phyloP scores from a whole-genome alignment of 78 protist genomes.

The Dictyostelium capitatum region DNA sequence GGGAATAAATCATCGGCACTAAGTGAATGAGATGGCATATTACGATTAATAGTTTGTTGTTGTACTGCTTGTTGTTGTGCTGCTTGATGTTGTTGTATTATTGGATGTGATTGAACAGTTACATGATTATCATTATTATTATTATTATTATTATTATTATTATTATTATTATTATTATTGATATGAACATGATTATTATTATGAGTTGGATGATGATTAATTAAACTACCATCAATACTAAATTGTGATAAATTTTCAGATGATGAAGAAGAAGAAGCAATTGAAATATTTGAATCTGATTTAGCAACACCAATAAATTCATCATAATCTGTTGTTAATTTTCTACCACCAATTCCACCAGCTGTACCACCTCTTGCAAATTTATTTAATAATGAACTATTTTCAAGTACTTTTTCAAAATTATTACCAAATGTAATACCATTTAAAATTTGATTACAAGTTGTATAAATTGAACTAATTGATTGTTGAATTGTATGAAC shows the following conservation, averaged over 20 bases:
- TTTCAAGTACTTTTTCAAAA: slow-evolving; percentile 11
- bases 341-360: neutral
- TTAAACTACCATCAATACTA: neutral
- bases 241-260: neutral
- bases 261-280: neutral
- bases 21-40: slow-evolving; percentile 23
- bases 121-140: neutral
- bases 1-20: slow-evolving; percentile 77
- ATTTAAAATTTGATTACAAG: slow-evolving; percentile 13
- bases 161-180: neutral
- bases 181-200: neutral
- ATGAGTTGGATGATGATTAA: neutral
- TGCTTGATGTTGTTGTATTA: slow-evolving; percentile 1
- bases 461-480: slow-evolving; percentile 11
- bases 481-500: slow-evolving; percentile 58
- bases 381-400: neutral
- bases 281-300: neutral
- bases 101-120: neutral
- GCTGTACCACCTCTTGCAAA: neutral
- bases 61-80: neutral
- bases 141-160: neutral
- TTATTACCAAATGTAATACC: slow-evolving; percentile 17
- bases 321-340: neutral
- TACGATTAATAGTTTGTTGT: neutral
- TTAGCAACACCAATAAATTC: neutral